These are phyloP conservation scores for Cudoniella acicularis DNA, from an alignment of 495 filamentous ascomycete genomes.

Conservation along the genomic window DNA sequence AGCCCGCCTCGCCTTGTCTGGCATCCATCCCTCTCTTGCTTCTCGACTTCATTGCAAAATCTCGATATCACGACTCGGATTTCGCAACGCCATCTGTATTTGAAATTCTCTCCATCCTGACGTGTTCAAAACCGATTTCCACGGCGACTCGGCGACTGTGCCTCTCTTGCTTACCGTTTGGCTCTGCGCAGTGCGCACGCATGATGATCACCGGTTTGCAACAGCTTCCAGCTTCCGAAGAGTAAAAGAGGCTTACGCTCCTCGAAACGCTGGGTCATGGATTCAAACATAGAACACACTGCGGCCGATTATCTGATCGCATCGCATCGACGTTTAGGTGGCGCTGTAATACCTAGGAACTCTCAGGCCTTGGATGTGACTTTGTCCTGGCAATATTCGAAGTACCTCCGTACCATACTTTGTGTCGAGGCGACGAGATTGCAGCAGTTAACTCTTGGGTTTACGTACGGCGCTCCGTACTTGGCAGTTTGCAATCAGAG, in stretches of 20 bases:
- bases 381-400: not conserved
- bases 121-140: not conserved
- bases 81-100: too few species aligned
- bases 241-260: not conserved
- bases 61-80: too few species aligned
- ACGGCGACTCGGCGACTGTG: not conserved
- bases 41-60: not conserved
- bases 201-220: not conserved
- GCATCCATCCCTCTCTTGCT: too few species aligned
- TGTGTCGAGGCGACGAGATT: not conserved
- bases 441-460: not conserved
- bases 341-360: not conserved
- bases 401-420: not conserved
- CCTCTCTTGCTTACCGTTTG: not conserved
- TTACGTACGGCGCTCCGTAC: too few species aligned
- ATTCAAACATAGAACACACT: not conserved
- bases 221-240: not conserved
- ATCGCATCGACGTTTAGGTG: not conserved
- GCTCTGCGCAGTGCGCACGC: not conserved
- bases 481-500: too few species aligned
- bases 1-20: too few species aligned
- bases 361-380: not conserved
- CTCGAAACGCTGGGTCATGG: too few species aligned
- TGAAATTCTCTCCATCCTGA: not conserved
- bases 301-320: not conserved